phyloP scores from a whole-genome alignment of 2,329 filamentous ascomycete genomes.

The Thelonectria rubi region DNA sequence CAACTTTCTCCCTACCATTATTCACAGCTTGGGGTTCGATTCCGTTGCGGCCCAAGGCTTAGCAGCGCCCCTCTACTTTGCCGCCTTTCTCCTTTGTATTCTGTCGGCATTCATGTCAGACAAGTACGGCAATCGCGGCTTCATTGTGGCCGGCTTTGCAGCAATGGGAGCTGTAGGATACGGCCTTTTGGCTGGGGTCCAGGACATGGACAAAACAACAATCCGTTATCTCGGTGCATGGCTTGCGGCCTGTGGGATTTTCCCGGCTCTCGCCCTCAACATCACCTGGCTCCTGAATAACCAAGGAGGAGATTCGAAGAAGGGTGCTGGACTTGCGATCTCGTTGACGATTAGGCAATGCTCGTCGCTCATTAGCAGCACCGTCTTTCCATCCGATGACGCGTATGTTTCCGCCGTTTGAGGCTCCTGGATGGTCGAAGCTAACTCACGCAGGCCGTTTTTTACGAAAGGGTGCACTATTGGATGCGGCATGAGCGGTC shows the following conservation, averaged over 20 bases:
- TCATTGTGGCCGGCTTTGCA: conserved; percentile 13
- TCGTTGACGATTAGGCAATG: conserved; percentile 23
- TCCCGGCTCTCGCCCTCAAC: conserved; percentile 25
- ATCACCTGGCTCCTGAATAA: conserved; percentile 31
- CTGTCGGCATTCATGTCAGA: conserved; percentile 19
- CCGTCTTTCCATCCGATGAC: conserved; percentile 23
- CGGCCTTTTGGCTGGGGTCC: conserved; percentile 9
- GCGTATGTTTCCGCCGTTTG: conserved; percentile 3
- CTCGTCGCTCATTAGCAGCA: conserved; percentile 26
- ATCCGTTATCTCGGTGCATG: conserved; percentile 19
- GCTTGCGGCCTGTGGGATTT: conserved; percentile 25
- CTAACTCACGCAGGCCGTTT: conserved; percentile 15
- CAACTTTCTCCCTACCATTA: conserved; percentile 30
- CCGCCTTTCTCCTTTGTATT: conserved; percentile 23
- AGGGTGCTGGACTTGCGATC: conserved; percentile 27
- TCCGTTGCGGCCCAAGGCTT: conserved; percentile 26
- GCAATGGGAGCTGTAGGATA: conserved; percentile 13
- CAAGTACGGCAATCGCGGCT: conserved; percentile 22
- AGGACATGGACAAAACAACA: conserved; percentile 12
- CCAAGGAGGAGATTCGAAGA: conserved; percentile 28
- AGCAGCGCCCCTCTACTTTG: conserved; percentile 24
- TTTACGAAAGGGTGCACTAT: conserved; percentile 18
- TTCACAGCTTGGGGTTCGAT: conserved; percentile 23
- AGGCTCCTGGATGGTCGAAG: background rate
- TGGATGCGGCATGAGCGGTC: conserved; percentile 20